Base-by-base conservation (phyloP, 495 filamentous ascomycete species). In the Acidiella bohemica region DNA sequence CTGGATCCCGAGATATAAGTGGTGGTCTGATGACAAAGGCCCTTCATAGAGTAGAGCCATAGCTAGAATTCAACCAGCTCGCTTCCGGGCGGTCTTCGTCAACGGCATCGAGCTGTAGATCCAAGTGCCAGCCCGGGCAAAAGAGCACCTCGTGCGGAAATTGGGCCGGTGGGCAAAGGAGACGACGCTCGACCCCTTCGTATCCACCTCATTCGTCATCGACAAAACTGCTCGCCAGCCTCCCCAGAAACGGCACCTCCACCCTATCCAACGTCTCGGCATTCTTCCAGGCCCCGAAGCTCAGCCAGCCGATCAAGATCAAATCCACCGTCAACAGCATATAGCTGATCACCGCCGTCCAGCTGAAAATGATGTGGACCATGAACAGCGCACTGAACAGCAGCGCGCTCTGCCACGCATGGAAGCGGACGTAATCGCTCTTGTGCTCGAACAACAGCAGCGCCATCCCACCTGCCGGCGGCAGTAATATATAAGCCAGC, bases 391-490 rank as follows among this genome's bases (percentile, higher is more conserved):
- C 73, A 14, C 81, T 76, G 59, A 95, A 97, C 12, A 95, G 60
- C 59, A 96, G 70, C 44, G 79, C 80, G 3, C 78, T 82, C 62
- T 96, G 88, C 88, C 90, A 95, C 6, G 87, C 90, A 59, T 97
- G 90, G 47, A 94, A 94, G 50, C 90, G 67, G 26, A 97, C 90
- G 58, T 93, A 97, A 61, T 96, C 90, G 51, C 85, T 94, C 70
- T 90, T 88, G 51, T 84, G 73, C 69, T 97, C 90, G 43, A 85
- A 48, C 48, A 96, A 68, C 46, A 97, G 58, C 55, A 97, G 59
- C 47, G 93, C 60, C 9, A 94, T 82, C 20, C 76, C 82, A 20
- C 88, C 90, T 0, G 86, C 76, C 12, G 90, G 90, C 53, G 90
- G 90, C 14, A 92, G 60, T 44, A 78, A 68, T 49, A 95, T 56